These are phyloP conservation scores for Malus hybrid DNA, from an alignment of 331 rosid genomes.

Conservation along the genomic window DNA sequence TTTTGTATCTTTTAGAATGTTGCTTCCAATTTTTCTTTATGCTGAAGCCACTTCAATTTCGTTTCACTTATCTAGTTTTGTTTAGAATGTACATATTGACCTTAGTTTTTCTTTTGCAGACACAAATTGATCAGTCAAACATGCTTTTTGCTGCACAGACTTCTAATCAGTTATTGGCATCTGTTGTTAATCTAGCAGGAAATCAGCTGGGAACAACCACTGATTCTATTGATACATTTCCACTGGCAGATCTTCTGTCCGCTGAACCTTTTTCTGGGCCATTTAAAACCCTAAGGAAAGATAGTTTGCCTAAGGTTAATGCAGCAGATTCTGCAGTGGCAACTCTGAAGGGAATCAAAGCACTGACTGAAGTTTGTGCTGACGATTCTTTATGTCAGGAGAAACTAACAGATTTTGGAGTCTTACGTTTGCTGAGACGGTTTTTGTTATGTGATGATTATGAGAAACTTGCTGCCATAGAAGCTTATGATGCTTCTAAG, in stretches of 20 bases:
- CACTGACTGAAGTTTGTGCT: slow-evolving; percentile 71
- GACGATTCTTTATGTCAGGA: slow-evolving; percentile 52
- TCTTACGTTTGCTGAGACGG: slow-evolving; percentile 74
- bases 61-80: neutral
- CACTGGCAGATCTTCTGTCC: slow-evolving; percentile 73
- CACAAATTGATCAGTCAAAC: slow-evolving; percentile 69
- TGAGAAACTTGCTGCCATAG: slow-evolving; percentile 82
- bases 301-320: slow-evolving; percentile 56
- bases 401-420: slow-evolving; percentile 64
- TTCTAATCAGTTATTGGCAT: slow-evolving; percentile 63
- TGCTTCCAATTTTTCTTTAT: slow-evolving; percentile 4
- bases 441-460: slow-evolving; percentile 80
- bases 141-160: slow-evolving; percentile 66
- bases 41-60: neutral
- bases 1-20: neutral
- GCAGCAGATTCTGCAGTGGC: slow-evolving; percentile 94
- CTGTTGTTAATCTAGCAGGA: slow-evolving; percentile 75
- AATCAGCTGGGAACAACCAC: slow-evolving; percentile 43
- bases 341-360: slow-evolving; percentile 87
- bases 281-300: slow-evolving; percentile 57
- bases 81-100: neutral
- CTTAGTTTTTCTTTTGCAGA: slow-evolving; percentile 49
- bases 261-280: slow-evolving; percentile 69
- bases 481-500: slow-evolving; percentile 85
- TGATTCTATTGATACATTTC: slow-evolving; percentile 47